phyloP scores from a whole-genome alignment of 768 basidiomycete genomes.

The Hypholoma sublateritium region DNA sequence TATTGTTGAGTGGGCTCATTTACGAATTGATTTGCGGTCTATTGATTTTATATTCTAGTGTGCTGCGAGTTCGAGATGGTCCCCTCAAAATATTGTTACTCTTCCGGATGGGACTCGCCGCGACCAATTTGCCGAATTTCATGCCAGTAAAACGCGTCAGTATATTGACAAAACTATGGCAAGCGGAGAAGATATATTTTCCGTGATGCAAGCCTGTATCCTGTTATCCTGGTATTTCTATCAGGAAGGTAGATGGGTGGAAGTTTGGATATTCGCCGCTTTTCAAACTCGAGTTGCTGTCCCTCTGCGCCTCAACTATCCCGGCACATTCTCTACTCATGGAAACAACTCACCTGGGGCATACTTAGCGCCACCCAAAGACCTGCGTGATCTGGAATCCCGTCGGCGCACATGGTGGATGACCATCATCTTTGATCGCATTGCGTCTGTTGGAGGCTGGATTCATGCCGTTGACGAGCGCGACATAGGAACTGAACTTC shows the following conservation, averaged over 20 bases:
- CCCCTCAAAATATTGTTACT: slow-evolving; percentile 64
- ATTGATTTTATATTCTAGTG: slow-evolving; percentile 48
- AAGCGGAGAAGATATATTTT: slow-evolving; percentile 85
- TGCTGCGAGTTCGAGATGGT: slow-evolving; percentile 82
- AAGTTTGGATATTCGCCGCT: slow-evolving; percentile 88
- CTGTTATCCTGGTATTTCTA: slow-evolving; percentile 91
- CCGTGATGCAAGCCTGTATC: slow-evolving; percentile 84
- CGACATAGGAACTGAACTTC: slow-evolving; percentile 83
- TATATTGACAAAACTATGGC: slow-evolving; percentile 90
- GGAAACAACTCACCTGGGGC: slow-evolving; percentile 70
- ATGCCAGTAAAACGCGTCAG: slow-evolving; percentile 82
- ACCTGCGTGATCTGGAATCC: slow-evolving; percentile 72
- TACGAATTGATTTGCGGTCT: background rate
- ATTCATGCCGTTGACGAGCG: slow-evolving; percentile 82
- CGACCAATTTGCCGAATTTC: slow-evolving; percentile 87
- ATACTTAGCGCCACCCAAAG: slow-evolving; percentile 79
- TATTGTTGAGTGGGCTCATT: slow-evolving; percentile 53
- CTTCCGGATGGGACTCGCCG: slow-evolving; percentile 73
- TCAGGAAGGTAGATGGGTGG: slow-evolving; percentile 87
- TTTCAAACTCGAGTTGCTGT: slow-evolving; percentile 83
- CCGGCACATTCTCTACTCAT: slow-evolving; percentile 76
- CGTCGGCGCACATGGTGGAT: slow-evolving; percentile 90
- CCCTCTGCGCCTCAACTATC: slow-evolving; percentile 81
- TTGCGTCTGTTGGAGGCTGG: slow-evolving; percentile 82
- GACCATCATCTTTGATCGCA: slow-evolving; percentile 84